These are phyloP conservation scores for Phytopythium litorale DNA, from an alignment of 352 stramenopile species.

Conservation along the genomic window DNA sequence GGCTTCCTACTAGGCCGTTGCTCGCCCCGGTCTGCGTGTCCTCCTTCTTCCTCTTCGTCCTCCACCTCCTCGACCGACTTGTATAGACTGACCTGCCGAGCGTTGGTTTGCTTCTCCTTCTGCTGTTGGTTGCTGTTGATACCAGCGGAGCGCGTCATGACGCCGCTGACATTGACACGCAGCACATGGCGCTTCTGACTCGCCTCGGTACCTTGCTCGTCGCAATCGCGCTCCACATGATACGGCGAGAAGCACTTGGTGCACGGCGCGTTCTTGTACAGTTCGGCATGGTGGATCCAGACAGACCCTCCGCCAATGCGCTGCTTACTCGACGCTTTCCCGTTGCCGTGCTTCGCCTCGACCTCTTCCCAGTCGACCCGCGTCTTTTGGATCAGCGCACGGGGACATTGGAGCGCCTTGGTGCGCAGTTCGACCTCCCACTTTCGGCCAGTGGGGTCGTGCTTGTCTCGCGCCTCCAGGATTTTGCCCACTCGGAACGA, in stretches of 20 bases:
- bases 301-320: conserved; percentile 12
- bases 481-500: conserved; percentile 35
- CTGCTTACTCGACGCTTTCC: conserved; percentile 1
- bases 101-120: conserved; percentile 12
- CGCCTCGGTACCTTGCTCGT: background rate
- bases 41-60: background rate
- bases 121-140: conserved; percentile 16
- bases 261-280: conserved; percentile 32
- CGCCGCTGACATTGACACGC: conserved; percentile 12
- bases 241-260: conserved; percentile 28
- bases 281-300: conserved; percentile 45
- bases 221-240: conserved; percentile 12
- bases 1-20: background rate
- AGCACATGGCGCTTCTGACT: conserved; percentile 19
- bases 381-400: conserved; percentile 23
- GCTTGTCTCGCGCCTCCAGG: conserved; percentile 3
- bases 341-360: conserved; percentile 9
- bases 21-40: background rate
- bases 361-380: conserved; percentile 35
- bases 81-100: background rate
- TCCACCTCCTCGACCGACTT: background rate
- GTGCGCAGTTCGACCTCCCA: conserved; percentile 37
- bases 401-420: conserved; percentile 24
- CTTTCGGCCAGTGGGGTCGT: conserved; percentile 12
- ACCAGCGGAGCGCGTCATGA: conserved; percentile 2